Evolutionary conservation across 2,329 filamentous ascomycete species (phyloP), one percentile per base, ranked within the genome.

Genomic region (Xylaria sp.): DNA sequence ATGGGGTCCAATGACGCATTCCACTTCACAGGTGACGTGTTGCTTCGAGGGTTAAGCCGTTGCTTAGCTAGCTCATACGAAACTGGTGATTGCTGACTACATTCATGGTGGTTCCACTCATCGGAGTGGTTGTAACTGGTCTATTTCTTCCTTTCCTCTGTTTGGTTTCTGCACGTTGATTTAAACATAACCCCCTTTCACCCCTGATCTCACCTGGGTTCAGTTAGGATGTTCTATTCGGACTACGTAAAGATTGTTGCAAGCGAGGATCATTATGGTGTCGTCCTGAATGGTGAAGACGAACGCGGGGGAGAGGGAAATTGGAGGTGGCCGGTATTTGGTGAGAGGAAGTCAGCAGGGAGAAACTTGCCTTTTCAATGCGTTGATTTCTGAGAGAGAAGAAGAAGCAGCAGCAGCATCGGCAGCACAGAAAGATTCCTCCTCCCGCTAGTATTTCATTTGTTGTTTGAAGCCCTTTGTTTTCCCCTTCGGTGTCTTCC

Each of bases 361-460:
- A 28, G 44, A 41, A 32, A 57, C 32, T n/a, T n/a, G 51, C 37
- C 12, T 20, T 54, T 1, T 15, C 44, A 57, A 7, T 59, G 60
- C 56, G 51, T n/a, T 65, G 66, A 41, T 37, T 56, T 61, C 12
- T 1, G 25, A 41, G 13, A 32, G 46, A 52, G 39, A n/a, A 6
- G 28, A 28, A 28, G 3, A 28, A 1, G 28, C 28, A 28, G 28
- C 3, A 28, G n/a, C 23, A 20, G 44, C 4, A 48, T n/a, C 6
- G 13, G 13, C 15, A 62, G n/a, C 9, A 61, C 34, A 56, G 39
- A 61, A 62, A 39, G 15, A 65, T 50, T 2, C 12, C 54, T 41
- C 46, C 44, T n/a, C 15, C 7, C 28, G 44, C 37, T 56, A 37
- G 37, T 32, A 46, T 44, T n/a, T 46, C 18, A 8, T 46, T 46